phyloP scores from a whole-genome alignment of 2,329 filamentous ascomycete genomes.

The Trichoderma atroviride region DNA sequence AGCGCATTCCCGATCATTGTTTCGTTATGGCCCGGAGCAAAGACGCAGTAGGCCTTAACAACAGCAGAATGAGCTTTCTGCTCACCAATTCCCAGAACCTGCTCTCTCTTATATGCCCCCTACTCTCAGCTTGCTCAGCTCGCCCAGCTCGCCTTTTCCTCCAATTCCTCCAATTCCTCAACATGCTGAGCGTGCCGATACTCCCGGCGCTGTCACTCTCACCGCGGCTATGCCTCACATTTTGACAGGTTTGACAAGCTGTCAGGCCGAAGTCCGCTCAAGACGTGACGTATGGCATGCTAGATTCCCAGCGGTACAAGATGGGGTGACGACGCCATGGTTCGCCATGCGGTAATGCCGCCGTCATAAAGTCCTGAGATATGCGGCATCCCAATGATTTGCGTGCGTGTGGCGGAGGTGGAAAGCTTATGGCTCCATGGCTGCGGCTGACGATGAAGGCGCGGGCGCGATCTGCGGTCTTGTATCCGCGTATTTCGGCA shows the following conservation, averaged over 20 bases:
- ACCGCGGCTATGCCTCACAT: not conserved
- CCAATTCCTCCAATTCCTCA: not conserved
- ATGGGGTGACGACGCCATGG: slow-evolving; percentile 11
- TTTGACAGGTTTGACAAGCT: not conserved
- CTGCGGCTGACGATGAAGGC: not conserved
- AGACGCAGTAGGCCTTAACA: not conserved
- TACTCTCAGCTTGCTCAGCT: not conserved
- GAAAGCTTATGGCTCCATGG: slow-evolving; percentile 4
- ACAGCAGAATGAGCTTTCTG: not conserved
- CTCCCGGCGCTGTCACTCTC: slow-evolving; percentile 2
- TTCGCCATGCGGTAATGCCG: slow-evolving; percentile 8
- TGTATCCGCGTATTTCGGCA: not conserved
- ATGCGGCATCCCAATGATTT: slow-evolving; percentile 9
- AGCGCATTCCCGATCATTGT: not conserved
- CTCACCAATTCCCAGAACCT: not conserved
- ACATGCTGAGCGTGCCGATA: not conserved
- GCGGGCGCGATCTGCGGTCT: not conserved
- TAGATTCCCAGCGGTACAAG: not conserved
- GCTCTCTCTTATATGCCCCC: not conserved
- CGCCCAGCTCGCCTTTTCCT: no score
- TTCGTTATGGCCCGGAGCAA: not conserved
- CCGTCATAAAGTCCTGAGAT: slow-evolving; percentile 8
- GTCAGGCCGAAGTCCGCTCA: not conserved
- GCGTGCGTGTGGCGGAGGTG: slow-evolving; percentile 19
- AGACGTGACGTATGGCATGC: not conserved